phyloP scores from a whole-genome alignment of 1,284 basidiomycete species.

The Ustilago vetiveriae region DNA sequence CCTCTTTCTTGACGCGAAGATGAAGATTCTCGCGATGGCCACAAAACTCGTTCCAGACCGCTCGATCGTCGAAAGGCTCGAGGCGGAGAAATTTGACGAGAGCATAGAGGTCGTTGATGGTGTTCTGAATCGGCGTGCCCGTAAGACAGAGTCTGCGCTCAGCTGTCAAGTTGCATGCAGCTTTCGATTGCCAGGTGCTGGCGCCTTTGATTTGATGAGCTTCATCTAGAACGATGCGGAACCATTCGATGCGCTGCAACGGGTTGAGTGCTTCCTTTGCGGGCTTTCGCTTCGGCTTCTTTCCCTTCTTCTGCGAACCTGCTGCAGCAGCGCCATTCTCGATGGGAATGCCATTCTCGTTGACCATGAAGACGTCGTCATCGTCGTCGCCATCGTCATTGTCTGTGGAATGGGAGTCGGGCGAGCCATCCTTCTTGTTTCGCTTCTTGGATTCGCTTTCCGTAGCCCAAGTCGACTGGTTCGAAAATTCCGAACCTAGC shows the following conservation, averaged over 20 bases:
- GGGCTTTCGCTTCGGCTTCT: slow-evolving; percentile 69
- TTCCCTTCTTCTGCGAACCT: slow-evolving; percentile 62
- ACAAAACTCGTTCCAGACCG: slow-evolving; percentile 90
- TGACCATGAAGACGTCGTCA: slow-evolving; percentile 74
- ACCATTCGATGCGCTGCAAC: slow-evolving; percentile 97
- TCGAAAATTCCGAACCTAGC: slow-evolving; percentile 91
- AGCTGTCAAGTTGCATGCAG: slow-evolving; percentile 91
- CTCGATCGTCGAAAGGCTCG: slow-evolving; percentile 90
- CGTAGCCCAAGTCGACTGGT: slow-evolving; percentile 72
- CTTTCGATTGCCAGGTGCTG: slow-evolving; percentile 88
- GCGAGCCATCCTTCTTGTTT: slow-evolving; percentile 13
- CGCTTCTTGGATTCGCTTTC: slow-evolving; percentile 32
- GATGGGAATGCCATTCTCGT: slow-evolving; percentile 72
- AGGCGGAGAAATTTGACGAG: slow-evolving; percentile 94
- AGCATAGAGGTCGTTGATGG: slow-evolving; percentile 95
- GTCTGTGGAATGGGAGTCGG: slow-evolving; percentile 12
- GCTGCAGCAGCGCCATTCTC: slow-evolving; percentile 4
- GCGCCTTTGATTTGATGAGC: slow-evolving; percentile 94
- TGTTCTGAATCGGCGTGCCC: slow-evolving; percentile 98
- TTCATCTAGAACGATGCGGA: slow-evolving; percentile 95
- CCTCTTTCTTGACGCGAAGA: slow-evolving; percentile 39
- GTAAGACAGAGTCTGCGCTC: slow-evolving; percentile 92
- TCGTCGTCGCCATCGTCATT: slow-evolving; percentile 69
- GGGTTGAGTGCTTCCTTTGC: slow-evolving; percentile 78
- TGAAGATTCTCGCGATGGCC: slow-evolving; percentile 81